Base-by-base conservation (phyloP, 371 early-diverging fungal genomes). In the Pancytospora epiphaga region DNA sequence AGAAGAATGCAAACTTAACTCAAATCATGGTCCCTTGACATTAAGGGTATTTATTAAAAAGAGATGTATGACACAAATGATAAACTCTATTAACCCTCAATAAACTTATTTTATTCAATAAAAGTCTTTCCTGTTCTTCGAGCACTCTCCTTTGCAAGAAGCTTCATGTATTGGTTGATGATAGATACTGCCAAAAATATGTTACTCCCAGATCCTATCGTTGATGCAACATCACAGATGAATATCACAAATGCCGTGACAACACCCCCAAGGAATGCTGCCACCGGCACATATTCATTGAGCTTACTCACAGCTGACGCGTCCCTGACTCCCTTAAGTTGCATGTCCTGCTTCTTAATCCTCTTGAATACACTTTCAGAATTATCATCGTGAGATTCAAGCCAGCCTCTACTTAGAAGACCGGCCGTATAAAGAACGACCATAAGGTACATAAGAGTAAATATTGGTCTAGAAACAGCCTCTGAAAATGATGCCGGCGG, bases 201-300 rank as follows among this genome's bases (percentile, higher is more conserved):
- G 86, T 98, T 98, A 39, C 95, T 93, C 38, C 99, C 99, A 50
- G 94, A 91, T 36, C 98, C 99, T 82, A 96, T 86, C 30, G 87
- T 86, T 60, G 86, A 85, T 51, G 82, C 57, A 73, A 98, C 85
- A 84, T 98, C 95, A 54, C 95, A 94, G 66, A 88, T 80, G 32
- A 95, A 88, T 36, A 91, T 89, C 69, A 98, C 85, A 3, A 89
- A 86, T 62, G 94, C 98, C 73, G 97, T 89, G 75, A 89, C 85
- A 33, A 95, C 87, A 58, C 98, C 99, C 75, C 98, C 95, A 92
- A 89, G 58, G 88, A 88, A 39, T 81, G 86, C 88, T 22, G 88
- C 89, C 40, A 89, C 89, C 34, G 98, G 98, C 76, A 98, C 95
- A 72, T 96, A 89, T 68, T 91, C 88, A 85, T 93, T 93, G 67